Percentiles rank a stretch among this genome's conserved stretches.
Conservation (phyloP, 768 basidiomycete genomes). For the Amanita pseudoporphyria region DNA sequence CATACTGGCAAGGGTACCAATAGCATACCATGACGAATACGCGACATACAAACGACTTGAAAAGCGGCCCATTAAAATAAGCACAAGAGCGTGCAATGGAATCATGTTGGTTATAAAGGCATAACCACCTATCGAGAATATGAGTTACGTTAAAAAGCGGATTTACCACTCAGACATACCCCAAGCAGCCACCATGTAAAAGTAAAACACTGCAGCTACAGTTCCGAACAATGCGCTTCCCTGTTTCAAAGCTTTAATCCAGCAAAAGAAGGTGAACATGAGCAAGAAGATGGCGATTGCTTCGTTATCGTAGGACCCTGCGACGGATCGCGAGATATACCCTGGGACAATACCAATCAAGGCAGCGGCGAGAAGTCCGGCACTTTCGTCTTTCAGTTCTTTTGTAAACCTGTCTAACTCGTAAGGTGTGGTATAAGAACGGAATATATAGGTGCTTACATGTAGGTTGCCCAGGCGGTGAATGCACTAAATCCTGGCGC, state of each 20-base stretch:
- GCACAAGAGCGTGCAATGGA: constrained; percentile 88
- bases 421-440: background rate
- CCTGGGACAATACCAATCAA: constrained; percentile 98
- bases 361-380: constrained; percentile 93
- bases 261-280: constrained; percentile 97
- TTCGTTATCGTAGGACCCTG: constrained; percentile 99
- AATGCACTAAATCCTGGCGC: constrained; percentile 96
- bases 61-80: constrained; percentile 94
- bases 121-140: constrained; percentile 63
- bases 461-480: constrained; percentile 94
- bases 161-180: constrained; percentile 37
- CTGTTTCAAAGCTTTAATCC: constrained; percentile 93
- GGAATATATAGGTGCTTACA: constrained; percentile 40
- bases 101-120: constrained; percentile 99
- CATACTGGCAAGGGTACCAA: constrained; percentile 97
- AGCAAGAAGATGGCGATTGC: constrained; percentile 99
- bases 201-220: constrained; percentile 93
- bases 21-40: constrained; percentile 96
- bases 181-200: constrained; percentile 99
- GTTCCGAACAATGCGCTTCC: constrained; percentile 92
- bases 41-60: constrained; percentile 87
- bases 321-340: constrained; percentile 98
- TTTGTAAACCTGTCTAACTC: constrained; percentile 69
- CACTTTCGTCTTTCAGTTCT: constrained; percentile 92
- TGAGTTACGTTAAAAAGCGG: constrained; percentile 5